phyloP scores from a whole-genome alignment of 495 filamentous ascomycete species.

The Penicillium subrubescens region DNA sequence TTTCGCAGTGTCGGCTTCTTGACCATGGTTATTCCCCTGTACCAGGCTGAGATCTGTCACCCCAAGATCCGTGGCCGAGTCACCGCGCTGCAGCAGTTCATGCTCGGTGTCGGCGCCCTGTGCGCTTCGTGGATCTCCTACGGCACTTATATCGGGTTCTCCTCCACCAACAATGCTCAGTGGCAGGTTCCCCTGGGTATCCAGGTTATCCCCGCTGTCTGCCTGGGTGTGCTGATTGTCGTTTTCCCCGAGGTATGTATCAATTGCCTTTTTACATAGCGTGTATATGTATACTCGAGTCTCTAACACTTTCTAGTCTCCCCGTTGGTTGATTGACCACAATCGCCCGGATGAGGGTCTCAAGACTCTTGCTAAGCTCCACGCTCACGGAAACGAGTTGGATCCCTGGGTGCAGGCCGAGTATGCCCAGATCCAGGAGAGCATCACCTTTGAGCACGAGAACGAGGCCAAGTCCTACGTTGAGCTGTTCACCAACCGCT shows the following conservation, averaged over 20 bases:
- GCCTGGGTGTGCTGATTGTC: conserved; percentile 43
- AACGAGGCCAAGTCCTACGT: conserved; percentile 68
- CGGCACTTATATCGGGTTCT: conserved; percentile 51
- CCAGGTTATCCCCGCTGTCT: conserved; percentile 45
- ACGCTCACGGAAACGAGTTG: conserved; percentile 47
- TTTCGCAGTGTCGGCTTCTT: conserved; percentile 56
- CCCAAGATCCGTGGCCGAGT: conserved; percentile 48
- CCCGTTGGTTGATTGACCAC: conserved; percentile 59
- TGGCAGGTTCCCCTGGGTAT: conserved; percentile 47
- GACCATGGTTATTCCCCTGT: conserved; percentile 54
- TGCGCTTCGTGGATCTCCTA: conserved; percentile 47
- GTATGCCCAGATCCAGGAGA: conserved; percentile 45
- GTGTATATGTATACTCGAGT: no score
- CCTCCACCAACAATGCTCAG: conserved; percentile 44
- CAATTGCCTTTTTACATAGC: neutral
- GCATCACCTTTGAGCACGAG: conserved; percentile 51
- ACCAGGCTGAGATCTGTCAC: conserved; percentile 49
- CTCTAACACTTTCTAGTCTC: conserved; percentile 38
- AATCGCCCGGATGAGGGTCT: conserved; percentile 51
- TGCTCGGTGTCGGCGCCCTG: conserved; percentile 46
- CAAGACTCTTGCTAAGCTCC: conserved; percentile 51
- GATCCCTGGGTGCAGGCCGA: conserved; percentile 49
- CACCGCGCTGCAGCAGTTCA: conserved; percentile 47
- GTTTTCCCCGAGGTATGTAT: conserved; percentile 51
- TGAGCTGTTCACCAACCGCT: conserved; percentile 65